Percentiles rank a stretch among this genome's conserved stretches.
Conservation (phyloP, 441 rosid species). For the Daphne laureola region DNA sequence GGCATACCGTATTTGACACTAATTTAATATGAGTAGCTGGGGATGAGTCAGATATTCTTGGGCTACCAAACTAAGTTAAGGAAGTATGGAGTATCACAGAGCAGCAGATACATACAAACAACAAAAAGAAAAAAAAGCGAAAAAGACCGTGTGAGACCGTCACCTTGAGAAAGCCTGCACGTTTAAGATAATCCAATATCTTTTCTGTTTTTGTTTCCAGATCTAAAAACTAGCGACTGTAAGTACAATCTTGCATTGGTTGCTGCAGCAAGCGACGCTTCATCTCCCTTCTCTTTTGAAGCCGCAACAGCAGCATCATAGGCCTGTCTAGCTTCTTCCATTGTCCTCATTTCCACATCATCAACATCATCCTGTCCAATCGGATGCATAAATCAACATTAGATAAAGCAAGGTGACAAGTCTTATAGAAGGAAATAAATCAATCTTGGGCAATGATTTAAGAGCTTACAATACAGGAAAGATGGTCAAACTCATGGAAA, state of each 20-base stretch:
- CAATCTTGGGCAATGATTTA: background rate
- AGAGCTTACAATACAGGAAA: slow-evolving; percentile 56
- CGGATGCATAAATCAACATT: too few relatives aligned
- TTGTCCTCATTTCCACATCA: slow-evolving; percentile 36
- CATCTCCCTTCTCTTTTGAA: slow-evolving; percentile 67
- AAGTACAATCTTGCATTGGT: slow-evolving; percentile 55
- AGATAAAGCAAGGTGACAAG: background rate
- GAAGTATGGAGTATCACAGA: too few relatives aligned
- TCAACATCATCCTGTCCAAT: slow-evolving; percentile 44
- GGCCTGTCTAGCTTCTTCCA: slow-evolving; percentile 79
- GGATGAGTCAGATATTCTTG: too few relatives aligned
- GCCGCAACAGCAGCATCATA: slow-evolving; percentile 55
- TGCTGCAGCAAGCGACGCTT: slow-evolving; percentile 68
- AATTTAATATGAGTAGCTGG: too few relatives aligned
- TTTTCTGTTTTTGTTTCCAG: slow-evolving; percentile 16
- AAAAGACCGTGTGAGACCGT: too few relatives aligned
- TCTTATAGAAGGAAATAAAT: slow-evolving; percentile 8
- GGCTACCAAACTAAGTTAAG: too few relatives aligned
- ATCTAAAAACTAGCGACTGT: slow-evolving; percentile 52
- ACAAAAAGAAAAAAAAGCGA: too few relatives aligned
- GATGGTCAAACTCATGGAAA: slow-evolving; percentile 40
- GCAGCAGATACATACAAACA: too few relatives aligned
- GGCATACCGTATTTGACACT: too few relatives aligned
- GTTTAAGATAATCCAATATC: slow-evolving; percentile 9
- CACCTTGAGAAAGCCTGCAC: too few relatives aligned